phyloP scores from a whole-genome alignment of 2,329 filamentous ascomycete genomes.

The Atkinsonella hypoxylon region DNA sequence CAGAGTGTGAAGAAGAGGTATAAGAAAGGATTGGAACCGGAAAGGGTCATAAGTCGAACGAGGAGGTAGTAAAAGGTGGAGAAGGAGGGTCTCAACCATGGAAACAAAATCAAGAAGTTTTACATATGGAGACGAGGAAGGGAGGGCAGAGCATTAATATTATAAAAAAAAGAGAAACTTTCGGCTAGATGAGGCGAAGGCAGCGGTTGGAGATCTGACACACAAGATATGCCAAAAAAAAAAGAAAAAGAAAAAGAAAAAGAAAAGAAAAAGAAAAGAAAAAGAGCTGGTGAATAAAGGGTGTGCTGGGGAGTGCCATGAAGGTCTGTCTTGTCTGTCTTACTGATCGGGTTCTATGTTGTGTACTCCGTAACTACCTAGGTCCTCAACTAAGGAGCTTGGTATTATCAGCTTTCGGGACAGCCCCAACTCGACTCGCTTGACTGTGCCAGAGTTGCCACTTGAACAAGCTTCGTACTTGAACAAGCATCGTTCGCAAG shows the following conservation, averaged over 20 bases:
- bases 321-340: background rate
- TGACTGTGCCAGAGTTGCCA: background rate
- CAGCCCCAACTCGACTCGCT: background rate
- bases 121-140: background rate
- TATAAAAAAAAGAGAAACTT: background rate
- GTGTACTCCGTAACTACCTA: too few species aligned
- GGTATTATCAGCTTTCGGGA: background rate
- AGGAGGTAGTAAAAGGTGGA: background rate
- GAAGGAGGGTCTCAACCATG: background rate
- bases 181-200: background rate
- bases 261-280: too few species aligned
- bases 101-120: constrained; percentile 1
- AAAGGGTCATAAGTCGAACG: background rate
- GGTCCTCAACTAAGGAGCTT: background rate
- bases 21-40: background rate
- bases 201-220: constrained; percentile 1
- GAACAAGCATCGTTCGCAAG: too few species aligned
- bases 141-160: constrained; percentile 7
- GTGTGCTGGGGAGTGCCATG: background rate
- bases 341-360: background rate
- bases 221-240: background rate
- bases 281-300: background rate
- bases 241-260: too few species aligned
- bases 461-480: background rate
- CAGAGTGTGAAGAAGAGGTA: background rate